Conservation (phyloP, 1,284 basidiomycete genomes). For the Heliocybe sulcata region DNA sequence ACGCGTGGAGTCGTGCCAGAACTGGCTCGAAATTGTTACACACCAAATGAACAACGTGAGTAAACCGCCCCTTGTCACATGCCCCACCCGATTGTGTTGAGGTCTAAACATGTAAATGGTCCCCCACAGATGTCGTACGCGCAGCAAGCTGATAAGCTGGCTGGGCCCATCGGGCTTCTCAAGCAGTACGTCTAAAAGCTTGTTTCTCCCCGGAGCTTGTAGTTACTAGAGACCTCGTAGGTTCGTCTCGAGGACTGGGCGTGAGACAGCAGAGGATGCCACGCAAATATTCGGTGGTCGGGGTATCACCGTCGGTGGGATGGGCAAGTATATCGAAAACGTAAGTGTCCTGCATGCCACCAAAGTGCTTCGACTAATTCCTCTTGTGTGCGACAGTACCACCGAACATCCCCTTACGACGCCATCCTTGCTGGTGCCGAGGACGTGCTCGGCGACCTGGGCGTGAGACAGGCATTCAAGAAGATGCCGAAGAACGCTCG, state of each 20-base stretch:
- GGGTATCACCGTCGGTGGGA: slow-evolving; percentile 43
- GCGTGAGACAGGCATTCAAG: slow-evolving; percentile 55
- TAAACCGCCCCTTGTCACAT: slow-evolving; percentile 9
- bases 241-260: slow-evolving; percentile 58
- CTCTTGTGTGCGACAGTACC: slow-evolving; percentile 29
- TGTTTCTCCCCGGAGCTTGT: background rate
- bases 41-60: slow-evolving; percentile 89
- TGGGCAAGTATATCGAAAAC: slow-evolving; percentile 50
- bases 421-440: slow-evolving; percentile 42
- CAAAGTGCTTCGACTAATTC: slow-evolving; percentile 1
- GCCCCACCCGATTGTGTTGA: too few species aligned
- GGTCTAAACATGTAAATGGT: background rate
- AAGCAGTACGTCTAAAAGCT: slow-evolving; percentile 45
- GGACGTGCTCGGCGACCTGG: slow-evolving; percentile 53
- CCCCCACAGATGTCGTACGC: slow-evolving; percentile 62
- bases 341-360: slow-evolving; percentile 26
- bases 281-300: slow-evolving; percentile 48
- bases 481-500: slow-evolving; percentile 51
- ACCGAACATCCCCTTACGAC: slow-evolving; percentile 48
- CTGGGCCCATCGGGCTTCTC: slow-evolving; percentile 65
- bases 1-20: slow-evolving; percentile 81
- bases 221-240: slow-evolving; percentile 24
- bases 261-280: slow-evolving; percentile 65
- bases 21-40: slow-evolving; percentile 86
- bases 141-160: slow-evolving; percentile 72